These are phyloP conservation scores for Ophiocordyceps camponoti-floridani DNA, from an alignment of 2,329 filamentous ascomycete species.

Conservation along the genomic window DNA sequence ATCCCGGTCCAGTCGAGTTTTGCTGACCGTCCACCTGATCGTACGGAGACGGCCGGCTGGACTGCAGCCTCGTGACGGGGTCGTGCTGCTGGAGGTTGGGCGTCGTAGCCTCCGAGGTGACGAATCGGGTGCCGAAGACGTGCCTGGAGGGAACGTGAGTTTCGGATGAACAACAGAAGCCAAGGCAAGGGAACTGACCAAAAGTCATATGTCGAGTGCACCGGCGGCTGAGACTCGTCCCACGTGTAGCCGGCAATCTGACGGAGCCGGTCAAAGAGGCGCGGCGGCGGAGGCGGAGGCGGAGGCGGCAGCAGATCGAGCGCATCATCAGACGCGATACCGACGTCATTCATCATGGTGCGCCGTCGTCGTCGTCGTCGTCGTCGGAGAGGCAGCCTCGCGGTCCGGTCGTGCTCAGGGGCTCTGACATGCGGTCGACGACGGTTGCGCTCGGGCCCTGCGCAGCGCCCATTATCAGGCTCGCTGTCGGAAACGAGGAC, in stretches of 20 bases:
- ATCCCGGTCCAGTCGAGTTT: slow-evolving; percentile 17
- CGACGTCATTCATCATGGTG: slow-evolving; percentile 31
- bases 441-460: slow-evolving; percentile 8
- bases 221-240: slow-evolving; percentile 44
- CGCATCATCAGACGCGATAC: slow-evolving; percentile 31
- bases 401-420: slow-evolving; percentile 3
- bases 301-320: slow-evolving; percentile 45
- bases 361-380: background rate
- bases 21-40: slow-evolving; percentile 16
- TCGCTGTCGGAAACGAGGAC: slow-evolving; percentile 3
- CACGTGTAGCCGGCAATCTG: slow-evolving; percentile 60
- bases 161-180: background rate
- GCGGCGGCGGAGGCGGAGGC: slow-evolving; percentile 40
- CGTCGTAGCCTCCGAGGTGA: slow-evolving; percentile 29
- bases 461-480: slow-evolving; percentile 15
- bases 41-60: slow-evolving; percentile 23
- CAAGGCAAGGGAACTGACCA: slow-evolving; percentile 34
- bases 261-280: slow-evolving; percentile 54
- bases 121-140: slow-evolving; percentile 43
- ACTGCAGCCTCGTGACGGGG: slow-evolving; percentile 20
- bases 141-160: slow-evolving; percentile 26
- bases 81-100: slow-evolving; percentile 27
- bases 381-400: too few species aligned
- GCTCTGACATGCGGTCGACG: slow-evolving; percentile 10
- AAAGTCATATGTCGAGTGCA: slow-evolving; percentile 67